A percentile compares a stretch with the other conserved stretches of the same genome.
phyloP scores from a whole-genome alignment of 192 early-diverging fungal genomes.

The Coemansia guatemalensis region DNA sequence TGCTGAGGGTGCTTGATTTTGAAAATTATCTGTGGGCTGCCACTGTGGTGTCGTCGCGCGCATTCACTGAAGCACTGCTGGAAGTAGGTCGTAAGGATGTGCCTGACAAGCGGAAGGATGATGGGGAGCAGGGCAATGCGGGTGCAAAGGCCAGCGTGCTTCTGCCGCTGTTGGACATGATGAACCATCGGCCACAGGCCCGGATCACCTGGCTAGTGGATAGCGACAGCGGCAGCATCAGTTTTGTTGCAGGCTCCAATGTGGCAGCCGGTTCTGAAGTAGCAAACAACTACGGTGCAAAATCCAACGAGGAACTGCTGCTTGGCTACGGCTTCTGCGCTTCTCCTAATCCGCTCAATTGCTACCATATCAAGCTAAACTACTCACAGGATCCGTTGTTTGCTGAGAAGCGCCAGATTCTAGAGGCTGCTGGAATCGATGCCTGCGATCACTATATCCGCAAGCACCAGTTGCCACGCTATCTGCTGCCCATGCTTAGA shows the following conservation, averaged over 20 bases:
- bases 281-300: conserved; percentile 71
- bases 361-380: conserved; percentile 62
- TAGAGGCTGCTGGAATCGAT: conserved; percentile 38
- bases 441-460: conserved; percentile 54
- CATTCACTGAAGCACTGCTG: conserved; percentile 61
- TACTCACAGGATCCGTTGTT: conserved; percentile 56
- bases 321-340: conserved; percentile 71
- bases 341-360: conserved; percentile 57
- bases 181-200: conserved; percentile 63
- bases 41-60: conserved; percentile 56
- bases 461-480: conserved; percentile 42
- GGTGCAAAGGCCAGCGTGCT: conserved; percentile 46
- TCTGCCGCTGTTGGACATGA: conserved; percentile 62
- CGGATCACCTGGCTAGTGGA: conserved; percentile 57
- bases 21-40: conserved; percentile 63
- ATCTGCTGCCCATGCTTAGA: conserved; percentile 58
- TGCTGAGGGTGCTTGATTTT: conserved; percentile 34
- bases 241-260: conserved; percentile 44
- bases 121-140: conserved; percentile 5
- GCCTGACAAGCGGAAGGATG: background rate
- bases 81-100: conserved; percentile 14
- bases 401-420: conserved; percentile 46
- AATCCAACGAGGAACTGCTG: conserved; percentile 74
- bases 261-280: conserved; percentile 53
- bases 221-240: conserved; percentile 23